Conservation (phyloP, 2,329 filamentous ascomycete species). For the Xylaria sp. region DNA sequence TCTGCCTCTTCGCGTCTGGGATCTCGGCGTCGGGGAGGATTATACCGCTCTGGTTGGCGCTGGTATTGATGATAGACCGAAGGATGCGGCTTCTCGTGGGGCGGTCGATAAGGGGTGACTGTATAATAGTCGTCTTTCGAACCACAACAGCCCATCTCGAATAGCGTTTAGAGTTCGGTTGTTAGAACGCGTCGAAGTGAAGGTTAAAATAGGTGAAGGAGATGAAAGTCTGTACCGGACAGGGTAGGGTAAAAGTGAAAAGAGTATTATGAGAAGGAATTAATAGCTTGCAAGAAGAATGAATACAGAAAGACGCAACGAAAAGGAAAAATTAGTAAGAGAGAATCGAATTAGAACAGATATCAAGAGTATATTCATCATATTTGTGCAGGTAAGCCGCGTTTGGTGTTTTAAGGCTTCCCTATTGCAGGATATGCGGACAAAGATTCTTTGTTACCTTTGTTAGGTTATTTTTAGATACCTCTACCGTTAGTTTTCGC, state of each 20-base stretch:
- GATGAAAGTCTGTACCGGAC: conserved; percentile 21
- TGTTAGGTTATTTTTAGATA: conserved; percentile 12
- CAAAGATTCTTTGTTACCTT: conserved; percentile 7
- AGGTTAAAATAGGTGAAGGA: neutral
- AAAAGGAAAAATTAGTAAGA: conserved; percentile 1
- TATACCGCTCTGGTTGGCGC: neutral
- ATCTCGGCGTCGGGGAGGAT: neutral
- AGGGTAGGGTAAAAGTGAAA: neutral
- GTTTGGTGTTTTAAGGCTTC: conserved; percentile 8
- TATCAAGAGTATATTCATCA: neutral
- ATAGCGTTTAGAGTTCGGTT: neutral
- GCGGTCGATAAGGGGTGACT: conserved; percentile 6
- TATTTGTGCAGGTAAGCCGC: neutral
- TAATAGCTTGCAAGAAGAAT: neutral
- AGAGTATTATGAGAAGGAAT: neutral
- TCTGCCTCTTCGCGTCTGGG: conserved; percentile 9
- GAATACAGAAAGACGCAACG: neutral
- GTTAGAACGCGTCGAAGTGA: conserved; percentile 5
- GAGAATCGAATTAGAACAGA: conserved; percentile 1
- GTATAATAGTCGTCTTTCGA: conserved; percentile 22
- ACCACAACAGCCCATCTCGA: conserved; percentile 27
- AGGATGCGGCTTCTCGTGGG: conserved; percentile 1
- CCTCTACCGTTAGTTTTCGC: neutral
- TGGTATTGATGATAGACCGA: neutral
- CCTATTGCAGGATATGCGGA: conserved; percentile 2